These are phyloP conservation scores for Trichosporon asahii DNA, from an alignment of 1,284 basidiomycete species.

Conservation along the genomic window DNA sequence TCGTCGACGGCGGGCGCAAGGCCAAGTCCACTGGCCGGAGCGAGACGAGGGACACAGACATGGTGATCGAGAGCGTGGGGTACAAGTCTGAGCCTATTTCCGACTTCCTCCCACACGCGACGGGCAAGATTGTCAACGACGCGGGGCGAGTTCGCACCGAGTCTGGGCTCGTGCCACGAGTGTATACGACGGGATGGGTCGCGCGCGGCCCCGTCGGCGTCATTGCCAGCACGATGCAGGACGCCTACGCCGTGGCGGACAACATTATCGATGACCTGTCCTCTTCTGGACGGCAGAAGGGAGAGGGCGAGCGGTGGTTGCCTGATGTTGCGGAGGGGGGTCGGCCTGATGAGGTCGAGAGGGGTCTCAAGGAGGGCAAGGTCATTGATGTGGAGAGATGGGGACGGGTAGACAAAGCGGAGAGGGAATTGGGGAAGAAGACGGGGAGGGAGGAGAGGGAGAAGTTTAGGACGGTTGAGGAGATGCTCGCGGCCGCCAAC, in stretches of 20 bases:
- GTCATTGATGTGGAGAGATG: conserved; percentile 44
- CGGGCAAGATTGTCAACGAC: conserved; percentile 47
- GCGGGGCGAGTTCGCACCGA: conserved; percentile 49
- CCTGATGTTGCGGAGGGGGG: conserved; percentile 28
- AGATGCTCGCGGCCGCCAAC: conserved; percentile 54
- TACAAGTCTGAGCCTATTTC: conserved; percentile 68
- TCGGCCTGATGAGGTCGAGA: conserved; percentile 30
- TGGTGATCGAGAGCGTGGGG: conserved; percentile 84
- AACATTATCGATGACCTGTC: conserved; percentile 38
- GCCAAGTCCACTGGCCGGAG: conserved; percentile 63
- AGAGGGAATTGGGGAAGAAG: conserved; percentile 29
- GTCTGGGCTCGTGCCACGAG: conserved; percentile 55
- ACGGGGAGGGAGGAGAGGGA: conserved; percentile 38
- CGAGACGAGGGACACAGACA: conserved; percentile 61
- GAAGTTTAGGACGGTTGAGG: conserved; percentile 57
- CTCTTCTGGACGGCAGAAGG: background rate
- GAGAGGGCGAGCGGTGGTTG: conserved; percentile 10
- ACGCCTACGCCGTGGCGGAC: conserved; percentile 64
- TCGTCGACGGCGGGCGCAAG: conserved; percentile 30
- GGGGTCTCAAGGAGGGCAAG: conserved; percentile 26
- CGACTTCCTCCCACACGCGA: conserved; percentile 50
- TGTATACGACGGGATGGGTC: conserved; percentile 95
- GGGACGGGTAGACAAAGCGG: conserved; percentile 43
- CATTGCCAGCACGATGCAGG: conserved; percentile 88
- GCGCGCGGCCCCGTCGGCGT: conserved; percentile 89